Conservation (phyloP, 2,329 filamentous ascomycete genomes). For the Aspergillus calidoustus region DNA sequence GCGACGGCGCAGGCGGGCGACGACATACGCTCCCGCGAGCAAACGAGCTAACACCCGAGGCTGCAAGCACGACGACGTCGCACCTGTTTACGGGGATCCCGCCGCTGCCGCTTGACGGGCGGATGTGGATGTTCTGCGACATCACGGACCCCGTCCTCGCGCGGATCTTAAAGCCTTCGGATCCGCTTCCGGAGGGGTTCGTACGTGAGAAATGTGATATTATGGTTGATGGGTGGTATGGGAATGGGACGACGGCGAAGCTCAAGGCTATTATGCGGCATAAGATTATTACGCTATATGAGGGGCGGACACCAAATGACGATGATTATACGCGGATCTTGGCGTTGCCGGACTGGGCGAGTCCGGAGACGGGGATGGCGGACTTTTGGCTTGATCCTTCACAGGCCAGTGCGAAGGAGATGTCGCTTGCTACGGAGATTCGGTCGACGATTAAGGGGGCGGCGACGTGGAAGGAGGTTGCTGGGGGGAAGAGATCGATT, state of each 20-base stretch:
- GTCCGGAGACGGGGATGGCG: constrained; percentile 24
- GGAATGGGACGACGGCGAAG: constrained; percentile 79
- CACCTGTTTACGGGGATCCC: constrained; percentile 83
- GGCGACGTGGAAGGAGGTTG: constrained; percentile 33
- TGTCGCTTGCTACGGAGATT: constrained; percentile 42
- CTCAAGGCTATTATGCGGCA: constrained; percentile 85
- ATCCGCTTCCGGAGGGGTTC: constrained; percentile 51
- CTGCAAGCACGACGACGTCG: constrained; percentile 22
- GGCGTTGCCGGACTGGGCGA: constrained; percentile 42
- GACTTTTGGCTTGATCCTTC: constrained; percentile 34
- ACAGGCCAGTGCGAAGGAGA: constrained; percentile 27
- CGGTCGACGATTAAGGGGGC: constrained; percentile 39
- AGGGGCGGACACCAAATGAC: constrained; percentile 38
- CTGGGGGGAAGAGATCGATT: constrained; percentile 11
- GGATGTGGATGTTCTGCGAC: constrained; percentile 94
- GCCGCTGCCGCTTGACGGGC: constrained; percentile 74
- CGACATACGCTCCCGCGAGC: constrained; percentile 34
- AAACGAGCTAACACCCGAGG: constrained; percentile 20
- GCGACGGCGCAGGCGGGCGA: constrained; percentile 24
- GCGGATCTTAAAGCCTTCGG: constrained; percentile 67
- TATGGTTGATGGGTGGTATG: constrained; percentile 78
- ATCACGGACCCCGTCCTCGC: constrained; percentile 78
- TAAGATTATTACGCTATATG: constrained; percentile 73
- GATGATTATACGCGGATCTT: constrained; percentile 43
- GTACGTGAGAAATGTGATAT: constrained; percentile 64